These are phyloP conservation scores for Hydnomerulius pinastri DNA, from an alignment of 768 basidiomycete species.

Conservation along the genomic window DNA sequence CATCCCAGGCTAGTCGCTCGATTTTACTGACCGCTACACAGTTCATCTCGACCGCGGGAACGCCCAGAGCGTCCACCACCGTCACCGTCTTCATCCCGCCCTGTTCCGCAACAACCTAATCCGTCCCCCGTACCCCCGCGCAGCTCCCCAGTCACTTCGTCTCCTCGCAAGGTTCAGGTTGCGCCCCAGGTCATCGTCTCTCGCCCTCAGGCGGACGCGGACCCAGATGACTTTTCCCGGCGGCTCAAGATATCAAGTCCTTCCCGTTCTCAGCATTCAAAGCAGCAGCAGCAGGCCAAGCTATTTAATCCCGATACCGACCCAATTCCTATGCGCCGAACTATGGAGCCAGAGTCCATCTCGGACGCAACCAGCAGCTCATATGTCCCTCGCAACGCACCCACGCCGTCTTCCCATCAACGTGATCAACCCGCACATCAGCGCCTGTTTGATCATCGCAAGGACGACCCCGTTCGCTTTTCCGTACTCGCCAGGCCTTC, in stretches of 20 bases:
- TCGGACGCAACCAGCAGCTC: slow-evolving; percentile 61
- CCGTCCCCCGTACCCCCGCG: slow-evolving; percentile 29
- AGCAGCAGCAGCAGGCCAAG: slow-evolving; percentile 41
- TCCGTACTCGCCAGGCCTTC: slow-evolving; percentile 57
- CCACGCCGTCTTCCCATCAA: slow-evolving; percentile 35
- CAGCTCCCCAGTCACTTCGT: slow-evolving; percentile 15
- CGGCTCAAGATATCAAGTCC: slow-evolving; percentile 66
- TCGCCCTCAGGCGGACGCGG: slow-evolving; percentile 59
- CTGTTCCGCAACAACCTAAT: slow-evolving; percentile 29
- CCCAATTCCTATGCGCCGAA: slow-evolving; percentile 59
- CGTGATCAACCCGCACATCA: slow-evolving; percentile 38
- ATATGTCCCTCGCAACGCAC: slow-evolving; percentile 35
- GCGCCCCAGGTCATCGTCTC: slow-evolving; percentile 37
- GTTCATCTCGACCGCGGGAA: slow-evolving; percentile 48
- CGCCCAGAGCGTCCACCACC: slow-evolving; percentile 45
- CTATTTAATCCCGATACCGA: slow-evolving; percentile 77
- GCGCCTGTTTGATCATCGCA: slow-evolving; percentile 85
- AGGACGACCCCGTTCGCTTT: slow-evolving; percentile 91
- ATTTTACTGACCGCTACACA: slow-evolving; percentile 26
- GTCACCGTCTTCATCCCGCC: slow-evolving; percentile 28
- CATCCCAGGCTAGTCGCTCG: not conserved
- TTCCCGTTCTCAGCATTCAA: slow-evolving; percentile 39
- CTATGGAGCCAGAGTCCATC: slow-evolving; percentile 64
- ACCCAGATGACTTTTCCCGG: slow-evolving; percentile 74
- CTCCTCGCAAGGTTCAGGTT: slow-evolving; percentile 39